Conservation (phyloP, 2,329 filamentous ascomycete genomes). For the Aureobasidium lini region DNA sequence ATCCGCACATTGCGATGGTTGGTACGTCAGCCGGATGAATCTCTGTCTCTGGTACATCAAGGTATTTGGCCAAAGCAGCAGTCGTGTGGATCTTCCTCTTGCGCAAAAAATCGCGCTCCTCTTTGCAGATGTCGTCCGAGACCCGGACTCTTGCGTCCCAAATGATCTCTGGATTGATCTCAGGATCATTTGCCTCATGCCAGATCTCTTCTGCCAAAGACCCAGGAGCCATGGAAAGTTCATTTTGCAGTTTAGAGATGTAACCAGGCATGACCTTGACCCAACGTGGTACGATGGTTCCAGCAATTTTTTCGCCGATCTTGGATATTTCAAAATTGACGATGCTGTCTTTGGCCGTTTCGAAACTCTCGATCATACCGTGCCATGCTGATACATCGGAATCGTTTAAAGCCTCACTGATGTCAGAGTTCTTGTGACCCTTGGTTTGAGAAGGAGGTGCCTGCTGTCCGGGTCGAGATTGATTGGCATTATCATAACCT, state of each 20-base stretch:
- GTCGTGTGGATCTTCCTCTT: slow-evolving; percentile 62
- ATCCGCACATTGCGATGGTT: slow-evolving; percentile 87
- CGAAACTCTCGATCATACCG: slow-evolving; percentile 21
- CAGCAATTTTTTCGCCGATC: slow-evolving; percentile 24
- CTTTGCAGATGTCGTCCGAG: slow-evolving; percentile 69
- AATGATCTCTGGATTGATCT: slow-evolving; percentile 77
- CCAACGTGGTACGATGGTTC: slow-evolving; percentile 70
- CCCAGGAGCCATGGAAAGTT: slow-evolving; percentile 79
- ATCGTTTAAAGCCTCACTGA: slow-evolving; percentile 15
- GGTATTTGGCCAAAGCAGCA: slow-evolving; percentile 71
- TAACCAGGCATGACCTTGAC: slow-evolving; percentile 67
- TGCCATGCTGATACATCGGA: slow-evolving; percentile 22
- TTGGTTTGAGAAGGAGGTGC: slow-evolving; percentile 22
- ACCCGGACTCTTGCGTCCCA: slow-evolving; percentile 77
- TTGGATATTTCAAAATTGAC: slow-evolving; percentile 22
- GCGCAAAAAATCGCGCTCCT: slow-evolving; percentile 68
- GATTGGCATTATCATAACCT: neutral
- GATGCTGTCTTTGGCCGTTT: slow-evolving; percentile 22
- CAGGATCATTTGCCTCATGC: slow-evolving; percentile 78
- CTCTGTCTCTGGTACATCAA: slow-evolving; percentile 67
- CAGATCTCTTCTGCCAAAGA: slow-evolving; percentile 90
- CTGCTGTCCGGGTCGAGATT: slow-evolving; percentile 15
- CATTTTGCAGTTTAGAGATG: slow-evolving; percentile 73
- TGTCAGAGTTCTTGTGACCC: slow-evolving; percentile 17
- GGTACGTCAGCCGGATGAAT: slow-evolving; percentile 93